phyloP scores from a whole-genome alignment of 2,329 filamentous ascomycete genomes.

The Penicillium sp. region DNA sequence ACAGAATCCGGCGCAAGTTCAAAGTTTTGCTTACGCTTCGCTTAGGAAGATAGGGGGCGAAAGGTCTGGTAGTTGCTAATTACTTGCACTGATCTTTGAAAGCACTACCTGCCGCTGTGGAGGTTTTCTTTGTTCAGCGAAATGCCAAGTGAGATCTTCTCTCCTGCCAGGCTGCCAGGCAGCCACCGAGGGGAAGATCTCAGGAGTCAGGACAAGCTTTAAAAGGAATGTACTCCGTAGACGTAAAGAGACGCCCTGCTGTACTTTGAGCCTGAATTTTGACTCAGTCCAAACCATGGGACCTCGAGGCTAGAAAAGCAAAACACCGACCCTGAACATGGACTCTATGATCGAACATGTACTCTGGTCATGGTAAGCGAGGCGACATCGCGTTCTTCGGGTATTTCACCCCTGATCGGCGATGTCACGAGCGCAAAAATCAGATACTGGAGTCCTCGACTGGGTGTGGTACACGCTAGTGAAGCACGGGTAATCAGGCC shows the following conservation, averaged over 20 bases:
- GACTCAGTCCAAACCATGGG: not conserved
- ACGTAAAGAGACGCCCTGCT: not conserved
- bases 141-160: not conserved
- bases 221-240: not conserved
- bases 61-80: not conserved
- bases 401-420: slow-evolving; percentile 9
- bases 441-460: slow-evolving; percentile 1
- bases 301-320: not conserved
- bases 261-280: not conserved
- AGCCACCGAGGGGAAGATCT: not conserved
- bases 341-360: not conserved
- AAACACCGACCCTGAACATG: not conserved
- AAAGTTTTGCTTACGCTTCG: no score
- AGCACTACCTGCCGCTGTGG: not conserved
- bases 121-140: slow-evolving; percentile 1
- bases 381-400: not conserved
- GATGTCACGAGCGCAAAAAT: slow-evolving; percentile 12
- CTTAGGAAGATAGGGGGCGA: not conserved
- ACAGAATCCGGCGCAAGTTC: not conserved
- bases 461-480: not conserved
- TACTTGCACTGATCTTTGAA: not conserved
- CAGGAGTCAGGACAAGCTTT: not conserved
- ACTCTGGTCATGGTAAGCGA: not conserved
- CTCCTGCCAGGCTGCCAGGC: not conserved
- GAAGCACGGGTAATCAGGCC: slow-evolving; percentile 9